Evolutionary conservation across 768 basidiomycete species (phyloP).

Genomic region (Dacryopinax spathularia): DNA sequence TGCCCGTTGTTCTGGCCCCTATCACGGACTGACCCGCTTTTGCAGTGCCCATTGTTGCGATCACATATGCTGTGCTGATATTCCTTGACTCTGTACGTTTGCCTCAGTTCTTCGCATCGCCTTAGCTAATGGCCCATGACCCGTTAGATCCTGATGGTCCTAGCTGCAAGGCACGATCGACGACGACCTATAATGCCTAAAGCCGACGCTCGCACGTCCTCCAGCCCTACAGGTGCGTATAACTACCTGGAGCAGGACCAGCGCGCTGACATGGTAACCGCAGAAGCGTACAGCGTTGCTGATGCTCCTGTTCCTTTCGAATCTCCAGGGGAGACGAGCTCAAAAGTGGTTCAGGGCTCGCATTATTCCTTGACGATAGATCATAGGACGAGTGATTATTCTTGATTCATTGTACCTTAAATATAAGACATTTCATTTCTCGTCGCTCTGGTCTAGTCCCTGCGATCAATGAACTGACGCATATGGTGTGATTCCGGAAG

Average conservation of each 20-base stretch:
- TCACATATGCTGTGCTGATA: neutral
- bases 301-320: neutral
- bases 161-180: neutral
- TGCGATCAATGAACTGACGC: too few relatives aligned
- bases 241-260: neutral
- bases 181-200: neutral
- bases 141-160: neutral
- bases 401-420: neutral
- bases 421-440: too few relatives aligned
- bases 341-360: neutral
- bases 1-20: neutral
- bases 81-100: neutral
- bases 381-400: neutral
- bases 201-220: too few relatives aligned
- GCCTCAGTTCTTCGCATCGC: neutral
- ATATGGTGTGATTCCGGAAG: too few relatives aligned
- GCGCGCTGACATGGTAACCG: neutral
- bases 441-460: too few relatives aligned
- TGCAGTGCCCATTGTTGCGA: neutral
- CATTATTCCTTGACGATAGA: neutral
- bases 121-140: too few relatives aligned
- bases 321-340: neutral
- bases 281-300: neutral
- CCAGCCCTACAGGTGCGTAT: neutral
- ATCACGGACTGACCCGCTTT: neutral